Conservation (phyloP, 768 basidiomycete species). For the Lactifluus rugatus region DNA sequence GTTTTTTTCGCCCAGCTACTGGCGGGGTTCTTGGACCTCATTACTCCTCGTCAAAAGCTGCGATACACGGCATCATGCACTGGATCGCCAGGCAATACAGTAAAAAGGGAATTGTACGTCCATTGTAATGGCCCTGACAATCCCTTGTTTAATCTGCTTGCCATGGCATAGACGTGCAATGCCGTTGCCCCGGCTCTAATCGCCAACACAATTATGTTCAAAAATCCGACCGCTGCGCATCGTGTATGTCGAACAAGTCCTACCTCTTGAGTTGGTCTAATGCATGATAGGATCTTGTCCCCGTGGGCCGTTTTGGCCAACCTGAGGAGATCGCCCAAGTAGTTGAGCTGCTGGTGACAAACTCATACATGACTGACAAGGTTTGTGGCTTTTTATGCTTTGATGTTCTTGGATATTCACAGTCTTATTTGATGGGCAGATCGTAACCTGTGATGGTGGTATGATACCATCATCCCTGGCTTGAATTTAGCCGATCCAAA, state of each 20-base stretch:
- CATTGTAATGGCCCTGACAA: not conserved
- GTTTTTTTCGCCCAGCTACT: slow-evolving; percentile 26
- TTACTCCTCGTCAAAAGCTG: slow-evolving; percentile 48
- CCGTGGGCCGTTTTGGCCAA: slow-evolving; percentile 41
- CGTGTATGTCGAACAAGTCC: slow-evolving; percentile 22
- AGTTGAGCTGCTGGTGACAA: slow-evolving; percentile 41
- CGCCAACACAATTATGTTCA: slow-evolving; percentile 42
- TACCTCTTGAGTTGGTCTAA: not conserved
- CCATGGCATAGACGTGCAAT: slow-evolving; percentile 34
- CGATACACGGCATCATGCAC: slow-evolving; percentile 44
- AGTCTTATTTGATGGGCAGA: slow-evolving; percentile 9
- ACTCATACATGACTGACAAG: slow-evolving; percentile 51
- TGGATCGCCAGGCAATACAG: slow-evolving; percentile 45
- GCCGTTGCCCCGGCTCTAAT: slow-evolving; percentile 45
- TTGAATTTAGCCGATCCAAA: not conserved
- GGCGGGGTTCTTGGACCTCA: slow-evolving; percentile 49
- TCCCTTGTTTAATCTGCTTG: not conserved
- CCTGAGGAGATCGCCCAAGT: slow-evolving; percentile 43
- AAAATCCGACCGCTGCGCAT: slow-evolving; percentile 30
- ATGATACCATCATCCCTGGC: slow-evolving; percentile 15
- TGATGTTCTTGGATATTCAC: not conserved
- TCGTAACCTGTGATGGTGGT: slow-evolving; percentile 17
- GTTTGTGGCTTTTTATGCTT: slow-evolving; percentile 22
- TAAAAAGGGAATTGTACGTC: slow-evolving; percentile 40
- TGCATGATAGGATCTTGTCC: slow-evolving; percentile 33